Evolutionary conservation across 192 early-diverging fungal species (phyloP), one percentile per base, ranked within the genome.

Genomic region (Glomus cerebriforme): DNA sequence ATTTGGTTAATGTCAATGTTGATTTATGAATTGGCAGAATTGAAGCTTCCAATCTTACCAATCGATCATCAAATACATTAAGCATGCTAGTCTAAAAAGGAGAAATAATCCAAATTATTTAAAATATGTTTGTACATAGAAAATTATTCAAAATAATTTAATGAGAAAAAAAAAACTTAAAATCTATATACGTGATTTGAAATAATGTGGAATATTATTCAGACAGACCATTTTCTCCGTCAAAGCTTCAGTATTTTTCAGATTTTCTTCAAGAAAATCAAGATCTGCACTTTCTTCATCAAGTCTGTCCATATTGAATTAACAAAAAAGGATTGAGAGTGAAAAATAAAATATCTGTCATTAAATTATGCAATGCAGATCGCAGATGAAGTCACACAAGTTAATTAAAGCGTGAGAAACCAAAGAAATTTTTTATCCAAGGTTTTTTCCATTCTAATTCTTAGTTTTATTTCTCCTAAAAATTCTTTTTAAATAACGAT

Each of bases 1-100:
- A 81, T 59, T 85, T 86, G 7, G 94, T 94, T 62, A 96, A 82
- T 68, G 87, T 88, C 67, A 92, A 89, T 12, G 94, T 96, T 0
- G 91, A 87, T 49, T 86, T 86, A 70, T 96, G 93, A 75, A 96
- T 95, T 24, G 95, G 95, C 37, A 94, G 70, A 35, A 96, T 94
- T 4, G 92, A 93, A 1, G 86, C 86, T 79, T 96, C 92, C 4
- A 96, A 83, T 64, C 88, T 88, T 1, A 87, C 85, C 9, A 96
- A 83, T 72, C 95, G 85, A 29, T 86, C 86, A 75, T 95, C 95
- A 83, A 96, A 96, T 9, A 90, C 89, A 63, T 87, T 87, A 43
- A 96, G 79, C 81, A 95, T 93, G 59, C 82, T 85, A 6, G 86
- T 85, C 93, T 95, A 65, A 10, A 45, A 19, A 68, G 22, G 49